Evolutionary conservation across 345 rosid genomes (phyloP).

Genomic region (Fremontodendron californicum): DNA sequence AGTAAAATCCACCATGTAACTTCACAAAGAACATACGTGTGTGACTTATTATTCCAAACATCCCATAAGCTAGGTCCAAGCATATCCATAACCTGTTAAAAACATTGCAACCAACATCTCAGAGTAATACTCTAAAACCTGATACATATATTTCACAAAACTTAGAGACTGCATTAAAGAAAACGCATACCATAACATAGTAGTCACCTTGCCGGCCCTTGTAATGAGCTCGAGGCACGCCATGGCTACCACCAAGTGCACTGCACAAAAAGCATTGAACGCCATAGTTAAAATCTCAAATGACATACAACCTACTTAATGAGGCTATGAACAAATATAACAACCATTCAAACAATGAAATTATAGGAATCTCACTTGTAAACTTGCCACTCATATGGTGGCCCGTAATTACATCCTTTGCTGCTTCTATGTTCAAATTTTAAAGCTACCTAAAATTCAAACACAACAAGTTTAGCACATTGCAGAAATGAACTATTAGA

Average conservation of each 20-base stretch:
- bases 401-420: conserved; percentile 95
- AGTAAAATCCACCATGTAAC: neutral
- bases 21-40: conserved; percentile 43
- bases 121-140: conserved; percentile 10
- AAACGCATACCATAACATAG: conserved; percentile 67
- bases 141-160: neutral
- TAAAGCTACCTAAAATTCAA: conserved; percentile 69
- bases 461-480: neutral
- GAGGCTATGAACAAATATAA: neutral
- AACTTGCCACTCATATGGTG: conserved; percentile 99
- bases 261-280: conserved; percentile 33
- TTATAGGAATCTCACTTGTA: conserved; percentile 57
- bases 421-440: conserved; percentile 94
- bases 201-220: conserved; percentile 84
- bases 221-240: conserved; percentile 80
- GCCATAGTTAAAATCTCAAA: conserved; percentile 2
- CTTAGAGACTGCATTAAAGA: neutral
- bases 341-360: neutral
- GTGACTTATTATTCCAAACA: conserved; percentile 69
- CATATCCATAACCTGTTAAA: conserved; percentile 80
- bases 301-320: neutral
- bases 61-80: conserved; percentile 91
- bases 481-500: neutral
- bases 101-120: neutral
- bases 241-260: conserved; percentile 84